Base-by-base conservation (phyloP, 768 basidiomycete genomes). In the Agaricus blazei region DNA sequence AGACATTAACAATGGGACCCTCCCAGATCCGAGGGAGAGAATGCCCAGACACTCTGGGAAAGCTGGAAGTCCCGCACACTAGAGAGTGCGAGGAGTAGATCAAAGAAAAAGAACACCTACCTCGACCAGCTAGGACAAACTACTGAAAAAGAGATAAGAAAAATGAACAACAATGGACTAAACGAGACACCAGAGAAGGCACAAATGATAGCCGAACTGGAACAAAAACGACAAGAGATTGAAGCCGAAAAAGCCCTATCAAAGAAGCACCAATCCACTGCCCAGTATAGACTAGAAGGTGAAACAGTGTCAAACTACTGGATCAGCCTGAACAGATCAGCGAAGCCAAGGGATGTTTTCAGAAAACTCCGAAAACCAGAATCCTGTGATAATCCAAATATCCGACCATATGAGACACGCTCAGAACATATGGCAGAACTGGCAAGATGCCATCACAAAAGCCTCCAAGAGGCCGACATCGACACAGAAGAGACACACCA, bases 401-500 rank as follows among this genome's bases (percentile, higher is more conserved):
- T 12, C 31, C 27, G 51, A 43, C 26, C 12, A 41, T 66, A 63
- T 28, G 60, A 62, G 47, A 67, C 58, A 1, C 38, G 52, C 0
- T 67, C 70, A 0, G 7, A 55, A 0, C 49, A 67, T n/a, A 75
- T 75, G 73, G 67, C 70, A 0, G 51, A 70, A 0, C 50, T 73
- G 0, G 67, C 70, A 0, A 52, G 48, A 19, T 24, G 64, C 12
- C 63, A 70, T 47, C 69, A 74, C 47, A 51, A 67, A 0, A 9
- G 61, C 0, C 62, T 75, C 0, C 71, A 75, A 47, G 19, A 37
- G 12, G 52, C 52, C 27, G 62, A 52, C 15, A 36, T 59, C 15
- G 40, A 56, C 24, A 19, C 43, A 48, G 1, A 36, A 58, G 19
- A 40, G 44, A 55, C 44, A 58, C 8, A 0, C 45, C 24, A 42